phyloP scores from a whole-genome alignment of 257 asterid species.

The Handroanthus guayacan region DNA sequence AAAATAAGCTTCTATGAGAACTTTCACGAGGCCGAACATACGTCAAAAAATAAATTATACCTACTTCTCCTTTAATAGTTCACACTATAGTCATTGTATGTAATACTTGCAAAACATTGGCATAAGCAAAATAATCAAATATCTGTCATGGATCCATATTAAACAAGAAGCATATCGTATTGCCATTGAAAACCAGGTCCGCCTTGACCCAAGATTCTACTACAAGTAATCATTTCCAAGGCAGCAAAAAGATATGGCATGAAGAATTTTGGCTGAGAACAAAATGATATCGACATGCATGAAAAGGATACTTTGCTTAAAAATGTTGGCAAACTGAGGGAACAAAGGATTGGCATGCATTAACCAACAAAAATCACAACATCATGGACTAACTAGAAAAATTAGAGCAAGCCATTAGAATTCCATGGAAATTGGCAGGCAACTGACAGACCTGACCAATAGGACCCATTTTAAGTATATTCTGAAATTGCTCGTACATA shows the following conservation, averaged over 20 bases:
- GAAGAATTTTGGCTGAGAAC: constrained; percentile 7
- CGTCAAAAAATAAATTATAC: not conserved
- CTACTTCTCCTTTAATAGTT: not conserved
- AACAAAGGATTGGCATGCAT: not conserved
- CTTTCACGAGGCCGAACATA: not conserved
- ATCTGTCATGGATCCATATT: not conserved
- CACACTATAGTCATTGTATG: not conserved
- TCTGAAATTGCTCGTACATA: constrained; percentile 94
- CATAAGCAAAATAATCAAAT: not conserved
- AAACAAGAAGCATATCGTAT: constrained; percentile 1
- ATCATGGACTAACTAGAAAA: constrained; percentile 13
- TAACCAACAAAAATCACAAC: constrained; percentile 15
- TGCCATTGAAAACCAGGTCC: not conserved
- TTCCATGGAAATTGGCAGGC: constrained; percentile 15
- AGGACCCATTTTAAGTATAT: constrained; percentile 92
- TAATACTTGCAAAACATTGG: not conserved
- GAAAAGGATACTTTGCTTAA: not conserved
- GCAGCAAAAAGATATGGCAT: constrained; percentile 17
- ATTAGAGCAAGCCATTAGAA: constrained; percentile 4
- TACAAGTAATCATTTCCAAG: not conserved
- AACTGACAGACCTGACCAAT: constrained; percentile 81
- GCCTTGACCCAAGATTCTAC: not conserved
- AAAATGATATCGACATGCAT: constrained; percentile 7
- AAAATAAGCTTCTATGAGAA: not conserved
- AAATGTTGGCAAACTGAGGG: not conserved